Conservation (phyloP, 495 filamentous ascomycete species). For the Xylaria telfairii region DNA sequence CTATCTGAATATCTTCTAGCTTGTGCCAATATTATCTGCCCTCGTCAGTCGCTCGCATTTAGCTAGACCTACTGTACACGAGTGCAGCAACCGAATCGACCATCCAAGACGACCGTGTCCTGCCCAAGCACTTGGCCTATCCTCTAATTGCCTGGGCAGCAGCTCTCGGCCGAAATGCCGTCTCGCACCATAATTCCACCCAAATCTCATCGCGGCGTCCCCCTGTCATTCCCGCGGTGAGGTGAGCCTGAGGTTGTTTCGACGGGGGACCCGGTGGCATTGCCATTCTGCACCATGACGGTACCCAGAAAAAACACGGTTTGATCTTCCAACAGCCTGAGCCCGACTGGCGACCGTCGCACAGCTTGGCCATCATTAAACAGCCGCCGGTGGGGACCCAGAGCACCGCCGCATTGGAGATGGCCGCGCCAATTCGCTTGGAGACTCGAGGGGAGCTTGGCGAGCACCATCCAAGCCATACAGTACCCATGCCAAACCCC, state of each 20-base stretch:
- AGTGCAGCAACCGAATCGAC: not conserved
- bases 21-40: too few species aligned
- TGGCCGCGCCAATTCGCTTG: constrained; percentile 16
- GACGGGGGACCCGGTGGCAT: not conserved
- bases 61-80: too few species aligned
- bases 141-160: constrained; percentile 13
- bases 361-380: not conserved
- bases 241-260: not conserved
- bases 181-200: not conserved
- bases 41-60: too few species aligned
- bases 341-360: not conserved
- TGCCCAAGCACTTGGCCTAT: constrained; percentile 11
- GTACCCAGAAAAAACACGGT: not conserved
- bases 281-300: not conserved
- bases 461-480: constrained; percentile 10
- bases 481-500: not conserved
- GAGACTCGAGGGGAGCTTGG: constrained; percentile 9
- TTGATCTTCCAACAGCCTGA: constrained; percentile 14
- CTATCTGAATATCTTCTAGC: too few species aligned
- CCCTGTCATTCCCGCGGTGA: not conserved
- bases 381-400: not conserved
- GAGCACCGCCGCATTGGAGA: constrained; percentile 2
- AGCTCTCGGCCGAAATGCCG: constrained; percentile 2
- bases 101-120: not conserved
- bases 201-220: not conserved